Evolutionary conservation across 805 yeast genomes (phyloP).

Genomic region (Kurtzmaniella cleridarum): DNA sequence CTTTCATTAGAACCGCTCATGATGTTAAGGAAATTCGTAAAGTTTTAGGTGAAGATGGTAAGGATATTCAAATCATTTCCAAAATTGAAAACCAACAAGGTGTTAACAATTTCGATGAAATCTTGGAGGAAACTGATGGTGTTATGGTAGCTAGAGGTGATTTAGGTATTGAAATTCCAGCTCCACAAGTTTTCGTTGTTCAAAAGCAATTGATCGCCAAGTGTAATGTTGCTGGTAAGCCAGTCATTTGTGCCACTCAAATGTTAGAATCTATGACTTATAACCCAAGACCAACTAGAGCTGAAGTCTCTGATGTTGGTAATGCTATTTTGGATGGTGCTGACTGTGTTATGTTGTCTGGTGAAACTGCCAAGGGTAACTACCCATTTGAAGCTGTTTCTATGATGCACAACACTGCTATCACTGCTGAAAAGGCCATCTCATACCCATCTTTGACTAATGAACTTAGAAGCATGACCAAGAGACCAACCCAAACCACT

Average conservation of each 20-base stretch:
- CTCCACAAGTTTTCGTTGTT: conserved; percentile 96
- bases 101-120: conserved; percentile 98
- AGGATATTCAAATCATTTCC: conserved; percentile 90
- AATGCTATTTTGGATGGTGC: conserved; percentile 99
- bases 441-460: conserved; percentile 81
- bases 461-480: conserved; percentile 81
- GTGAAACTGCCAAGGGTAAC: conserved; percentile 99
- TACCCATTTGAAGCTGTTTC: conserved; percentile 97
- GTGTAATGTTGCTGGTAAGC: conserved; percentile 99
- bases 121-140: conserved; percentile 92
- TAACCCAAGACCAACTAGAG: conserved; percentile 99
- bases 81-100: conserved; percentile 99
- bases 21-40: conserved; percentile 88
- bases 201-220: conserved; percentile 99
- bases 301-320: conserved; percentile 99
- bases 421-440: conserved; percentile 95
- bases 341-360: conserved; percentile 99
- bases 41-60: conserved; percentile 96
- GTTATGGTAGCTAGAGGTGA: conserved; percentile 99
- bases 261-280: conserved; percentile 99
- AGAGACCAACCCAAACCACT: conserved; percentile 84
- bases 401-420: conserved; percentile 97
- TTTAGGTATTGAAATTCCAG: conserved; percentile 98
- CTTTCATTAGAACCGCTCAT: conserved; percentile 91
- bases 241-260: conserved; percentile 99